Conservation (phyloP, 2,329 filamentous ascomycete genomes). For the Trematosphaeria pertusa region DNA sequence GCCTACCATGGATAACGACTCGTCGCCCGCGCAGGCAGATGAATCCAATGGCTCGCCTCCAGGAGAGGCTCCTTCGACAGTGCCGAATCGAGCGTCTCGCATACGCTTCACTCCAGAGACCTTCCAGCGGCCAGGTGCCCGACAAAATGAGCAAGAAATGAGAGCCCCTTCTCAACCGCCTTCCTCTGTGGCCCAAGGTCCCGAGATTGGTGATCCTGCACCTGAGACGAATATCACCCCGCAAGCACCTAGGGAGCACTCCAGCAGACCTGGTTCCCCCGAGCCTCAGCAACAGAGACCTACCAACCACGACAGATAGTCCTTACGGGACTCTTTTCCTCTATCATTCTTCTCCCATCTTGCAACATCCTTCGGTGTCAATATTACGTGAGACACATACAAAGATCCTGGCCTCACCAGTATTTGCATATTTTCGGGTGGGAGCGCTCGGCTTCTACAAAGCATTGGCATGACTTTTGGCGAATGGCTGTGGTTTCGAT, state of each 20-base stretch:
- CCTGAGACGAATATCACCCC: constrained; percentile 1
- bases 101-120: constrained; percentile 35
- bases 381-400: too few species aligned
- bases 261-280: constrained; percentile 2
- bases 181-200: constrained; percentile 19
- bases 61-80: too few species aligned
- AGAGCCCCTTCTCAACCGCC: neutral
- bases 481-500: too few species aligned
- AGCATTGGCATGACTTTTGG: too few species aligned
- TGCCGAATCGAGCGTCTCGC: too few species aligned
- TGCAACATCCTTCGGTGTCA: constrained; percentile 19
- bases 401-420: too few species aligned
- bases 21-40: constrained; percentile 20
- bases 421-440: too few species aligned
- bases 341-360: constrained; percentile 31
- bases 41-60: constrained; percentile 13
- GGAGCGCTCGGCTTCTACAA: too few species aligned
- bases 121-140: constrained; percentile 16
- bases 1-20: constrained; percentile 9
- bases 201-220: constrained; percentile 15
- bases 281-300: constrained; percentile 17
- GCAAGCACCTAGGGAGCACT: constrained; percentile 6
- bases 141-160: constrained; percentile 12
- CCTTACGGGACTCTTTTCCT: constrained; percentile 10
- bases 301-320: constrained; percentile 42